phyloP scores from a whole-genome alignment of 2,329 filamentous ascomycete species.

The Amylocarpus encephaloides region DNA sequence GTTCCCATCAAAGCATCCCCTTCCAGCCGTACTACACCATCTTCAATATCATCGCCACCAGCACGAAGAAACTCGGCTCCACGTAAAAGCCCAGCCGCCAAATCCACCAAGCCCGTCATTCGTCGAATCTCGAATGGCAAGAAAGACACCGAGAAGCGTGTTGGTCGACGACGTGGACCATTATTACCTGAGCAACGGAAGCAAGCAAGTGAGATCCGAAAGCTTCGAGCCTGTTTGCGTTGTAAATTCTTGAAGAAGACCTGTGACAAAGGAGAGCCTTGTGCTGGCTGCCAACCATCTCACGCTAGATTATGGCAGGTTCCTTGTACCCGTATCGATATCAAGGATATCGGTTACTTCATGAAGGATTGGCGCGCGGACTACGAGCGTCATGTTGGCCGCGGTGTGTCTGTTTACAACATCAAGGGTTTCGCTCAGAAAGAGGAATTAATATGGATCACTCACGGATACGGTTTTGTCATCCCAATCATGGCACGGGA shows the following conservation, averaged over 20 bases:
- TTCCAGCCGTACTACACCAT: constrained; percentile 54
- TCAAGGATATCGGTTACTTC: constrained; percentile 97
- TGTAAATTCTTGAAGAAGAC: constrained; percentile 99
- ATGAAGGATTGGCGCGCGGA: constrained; percentile 99
- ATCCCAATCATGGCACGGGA: constrained; percentile 90
- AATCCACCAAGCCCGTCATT: constrained; percentile 77
- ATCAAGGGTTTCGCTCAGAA: constrained; percentile 76
- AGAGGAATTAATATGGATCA: constrained; percentile 78
- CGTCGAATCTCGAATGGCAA: constrained; percentile 69
- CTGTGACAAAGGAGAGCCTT: constrained; percentile 95
- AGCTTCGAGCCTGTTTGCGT: constrained; percentile 84
- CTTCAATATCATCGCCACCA: constrained; percentile 56
- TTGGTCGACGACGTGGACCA: constrained; percentile 83
- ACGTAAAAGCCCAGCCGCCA: constrained; percentile 57
- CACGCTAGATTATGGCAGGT: constrained; percentile 96
- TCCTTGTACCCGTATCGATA: constrained; percentile 94
- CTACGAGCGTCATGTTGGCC: constrained; percentile 82
- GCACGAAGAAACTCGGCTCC: constrained; percentile 63
- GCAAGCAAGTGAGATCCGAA: constrained; percentile 94
- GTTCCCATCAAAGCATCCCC: constrained; percentile 61
- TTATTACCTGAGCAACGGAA: constrained; percentile 90
- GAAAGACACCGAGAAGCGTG: constrained; percentile 88
- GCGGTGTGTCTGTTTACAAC: constrained; percentile 86
- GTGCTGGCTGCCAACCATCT: constrained; percentile 88
- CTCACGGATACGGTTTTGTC: constrained; percentile 90